Base-by-base conservation (phyloP, 169 alveolate species). In the Nephromyces sp. region DNA sequence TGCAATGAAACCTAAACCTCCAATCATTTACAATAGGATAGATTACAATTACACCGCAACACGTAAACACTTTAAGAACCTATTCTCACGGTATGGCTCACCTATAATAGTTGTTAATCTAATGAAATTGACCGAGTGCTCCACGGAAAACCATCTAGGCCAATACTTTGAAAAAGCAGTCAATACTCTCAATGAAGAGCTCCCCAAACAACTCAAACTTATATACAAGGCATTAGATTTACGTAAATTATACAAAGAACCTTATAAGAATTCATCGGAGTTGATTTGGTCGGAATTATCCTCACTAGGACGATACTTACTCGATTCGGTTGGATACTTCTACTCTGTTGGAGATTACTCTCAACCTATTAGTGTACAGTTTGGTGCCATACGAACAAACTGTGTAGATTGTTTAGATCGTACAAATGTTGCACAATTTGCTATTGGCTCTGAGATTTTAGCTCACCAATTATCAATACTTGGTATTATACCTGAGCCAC, bases 341-440 rank as follows among this genome's bases (percentile, higher is more conserved):
- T 62, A 8, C 43, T 62, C n/a, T 62, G 51, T 62, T 62, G 68
- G 68, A 43, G 57, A 15, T n/a, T 43, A 15, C 57, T 43, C 15
- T 43, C 57, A 43, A 43, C 57, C 57, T 43, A 43, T 43, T 43
- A 43, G 71, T 5, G 66, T 83, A 22, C 97, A 96, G 79, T 66
- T 77, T 66, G 99, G 99, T 0, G 88, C 91, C 24, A 80, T 92
- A 32, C 90, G 99, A 65, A 91, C 97, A 43, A 97, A 95, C 84
- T 97, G 99, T 77, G 91, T 97, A 76, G 99, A 97, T 81, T 95
- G 99, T 64, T 80, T 97, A 27, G 99, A 97, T 75, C 88, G 99
- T 68, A 94, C 99, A 0, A 95, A 95, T 64, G 52, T 78, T 22
- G 75, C 77, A n/a, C 78, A 70, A 29, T 68, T 66, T 22, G 43